Percentiles rank a stretch among this genome's conserved stretches.
phyloP scores from a whole-genome alignment of 805 yeast species.

The Peterozyma xylosa region DNA sequence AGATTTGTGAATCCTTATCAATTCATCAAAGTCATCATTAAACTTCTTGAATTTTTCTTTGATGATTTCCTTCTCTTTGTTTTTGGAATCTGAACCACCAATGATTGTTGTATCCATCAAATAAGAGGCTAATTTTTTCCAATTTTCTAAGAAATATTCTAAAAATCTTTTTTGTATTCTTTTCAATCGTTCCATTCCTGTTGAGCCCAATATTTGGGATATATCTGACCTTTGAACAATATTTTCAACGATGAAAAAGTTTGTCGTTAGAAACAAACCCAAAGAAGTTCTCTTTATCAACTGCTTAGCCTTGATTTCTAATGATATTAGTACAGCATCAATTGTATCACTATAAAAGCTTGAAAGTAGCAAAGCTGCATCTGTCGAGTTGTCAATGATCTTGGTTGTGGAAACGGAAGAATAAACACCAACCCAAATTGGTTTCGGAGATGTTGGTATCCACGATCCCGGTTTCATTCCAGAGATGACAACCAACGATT shows the following conservation, averaged over 20 bases:
- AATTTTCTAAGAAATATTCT: conserved; percentile 62
- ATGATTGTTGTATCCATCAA: conserved; percentile 77
- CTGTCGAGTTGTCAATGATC: conserved; percentile 25
- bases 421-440: conserved; percentile 42
- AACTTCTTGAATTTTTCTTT: conserved; percentile 82
- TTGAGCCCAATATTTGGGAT: conserved; percentile 43
- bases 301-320: conserved; percentile 52
- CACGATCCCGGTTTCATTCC: conserved; percentile 54
- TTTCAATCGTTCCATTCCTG: conserved; percentile 57
- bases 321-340: conserved; percentile 59
- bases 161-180: conserved; percentile 67
- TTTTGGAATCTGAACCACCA: conserved; percentile 26
- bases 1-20: conserved; percentile 56
- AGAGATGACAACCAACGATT: conserved; percentile 42
- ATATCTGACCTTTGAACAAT: conserved; percentile 55
- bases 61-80: conserved; percentile 73
- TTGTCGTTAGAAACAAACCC: conserved; percentile 68
- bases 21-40: conserved; percentile 76
- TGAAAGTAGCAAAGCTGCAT: conserved; percentile 47
- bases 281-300: conserved; percentile 38
- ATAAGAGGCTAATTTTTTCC: conserved; percentile 74
- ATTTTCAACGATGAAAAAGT: conserved; percentile 68
- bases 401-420: conserved; percentile 38
- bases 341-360: conserved; percentile 71
- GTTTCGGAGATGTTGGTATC: conserved; percentile 50